Evolutionary conservation across 1,284 basidiomycete species (phyloP), one percentile per base, ranked within the genome.

Genomic region (Phylloporus sp.): DNA sequence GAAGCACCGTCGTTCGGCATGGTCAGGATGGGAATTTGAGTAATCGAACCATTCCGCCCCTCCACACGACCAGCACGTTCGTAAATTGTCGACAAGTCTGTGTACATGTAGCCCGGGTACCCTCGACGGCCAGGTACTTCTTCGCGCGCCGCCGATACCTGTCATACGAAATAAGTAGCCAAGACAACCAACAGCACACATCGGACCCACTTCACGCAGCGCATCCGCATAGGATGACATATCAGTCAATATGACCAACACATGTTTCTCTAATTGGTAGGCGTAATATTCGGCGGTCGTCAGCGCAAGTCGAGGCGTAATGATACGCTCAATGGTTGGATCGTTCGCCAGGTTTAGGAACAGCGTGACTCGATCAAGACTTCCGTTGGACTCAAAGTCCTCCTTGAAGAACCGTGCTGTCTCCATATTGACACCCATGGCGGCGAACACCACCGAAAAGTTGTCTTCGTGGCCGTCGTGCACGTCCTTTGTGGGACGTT

Each of bases 361-460:
- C 66, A 99, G 85, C 11, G 98, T 99, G 60, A 98, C 96, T 74
- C 98, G 93, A 81, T 98, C 96, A 69, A 99, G 87, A 84, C 93
- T 94, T 57, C 98, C 98, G 76, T 98, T 98, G 77, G 98, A 97
- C 80, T 99, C 96, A 78, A 99, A 99, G 83, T 99, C 98, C 78
- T 98, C 95, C 81, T 98, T 97, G 92, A 99, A 99, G 87, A 98
- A 99, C 60, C 98, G 90, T 37, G 98, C 98, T 12, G 98, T 99
- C 81, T 99, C 98, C 96, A 98, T 98, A 84, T 99, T 99, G 73
- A 98, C 98, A 89, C 98, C 98, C 98, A 99, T 99, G 50, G 98
- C 98, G 60, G 96, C 98, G 77, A 99, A 99, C 60, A 99, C 98
- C 74, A 99, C 97, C 59, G 95, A 97, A 86, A 99, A 99, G 81